Conservation (phyloP, 2,329 filamentous ascomycete species). For the Byssothecium circinans region DNA sequence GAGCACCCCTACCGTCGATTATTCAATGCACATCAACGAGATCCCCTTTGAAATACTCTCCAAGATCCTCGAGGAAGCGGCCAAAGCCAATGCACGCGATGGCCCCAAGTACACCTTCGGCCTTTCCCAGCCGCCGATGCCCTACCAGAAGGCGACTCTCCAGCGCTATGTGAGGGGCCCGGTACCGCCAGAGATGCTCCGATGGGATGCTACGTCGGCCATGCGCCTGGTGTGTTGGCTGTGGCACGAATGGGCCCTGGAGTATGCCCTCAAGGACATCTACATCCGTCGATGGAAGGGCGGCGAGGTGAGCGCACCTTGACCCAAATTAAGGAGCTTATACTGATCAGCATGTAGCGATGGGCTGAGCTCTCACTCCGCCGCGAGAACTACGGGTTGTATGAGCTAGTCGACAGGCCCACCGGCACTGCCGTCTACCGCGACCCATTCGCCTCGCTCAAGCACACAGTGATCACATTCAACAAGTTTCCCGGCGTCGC, state of each 20-base stretch:
- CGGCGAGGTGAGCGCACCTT: conserved; percentile 35
- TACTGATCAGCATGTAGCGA: conserved; percentile 41
- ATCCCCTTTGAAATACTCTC: conserved; percentile 57
- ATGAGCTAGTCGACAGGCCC: conserved; percentile 52
- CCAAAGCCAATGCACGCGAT: conserved; percentile 51
- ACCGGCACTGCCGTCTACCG: conserved; percentile 55
- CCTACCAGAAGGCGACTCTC: conserved; percentile 48
- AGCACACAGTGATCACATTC: conserved; percentile 52
- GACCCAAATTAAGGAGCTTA: background rate
- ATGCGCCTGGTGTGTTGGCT: conserved; percentile 53
- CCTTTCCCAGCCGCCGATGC: conserved; percentile 52
- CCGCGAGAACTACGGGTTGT: conserved; percentile 50
- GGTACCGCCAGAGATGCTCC: conserved; percentile 53
- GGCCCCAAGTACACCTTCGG: conserved; percentile 56
- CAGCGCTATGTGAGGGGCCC: conserved; percentile 56
- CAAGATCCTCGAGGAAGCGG: conserved; percentile 54
- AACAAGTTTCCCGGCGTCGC: conserved; percentile 49
- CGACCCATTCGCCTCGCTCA: conserved; percentile 54
- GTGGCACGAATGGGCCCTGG: conserved; percentile 58
- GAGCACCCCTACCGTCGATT: conserved; percentile 12
- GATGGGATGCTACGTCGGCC: conserved; percentile 54
- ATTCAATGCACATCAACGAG: conserved; percentile 52
- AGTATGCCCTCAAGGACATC: conserved; percentile 54
- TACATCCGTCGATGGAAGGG: conserved; percentile 58
- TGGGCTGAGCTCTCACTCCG: conserved; percentile 53